phyloP scores from a whole-genome alignment of 78 protist species.

The Isochrysis galbana region DNA sequence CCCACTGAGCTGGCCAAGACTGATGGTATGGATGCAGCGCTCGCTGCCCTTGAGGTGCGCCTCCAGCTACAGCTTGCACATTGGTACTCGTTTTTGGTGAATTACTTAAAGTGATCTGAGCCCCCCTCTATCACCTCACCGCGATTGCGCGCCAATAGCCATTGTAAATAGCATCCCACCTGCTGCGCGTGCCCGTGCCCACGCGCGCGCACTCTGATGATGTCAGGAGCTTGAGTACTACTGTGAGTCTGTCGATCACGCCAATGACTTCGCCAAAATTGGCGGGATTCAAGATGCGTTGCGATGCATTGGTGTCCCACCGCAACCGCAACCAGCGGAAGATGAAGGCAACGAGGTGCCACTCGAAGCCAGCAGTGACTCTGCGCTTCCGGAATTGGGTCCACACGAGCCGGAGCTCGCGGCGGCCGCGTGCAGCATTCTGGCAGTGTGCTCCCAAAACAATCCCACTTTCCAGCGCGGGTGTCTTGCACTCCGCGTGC shows the following conservation, averaged over 20 bases:
- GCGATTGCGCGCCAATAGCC: background rate
- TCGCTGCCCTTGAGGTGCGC: background rate
- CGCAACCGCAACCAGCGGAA: background rate
- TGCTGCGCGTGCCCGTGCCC: background rate
- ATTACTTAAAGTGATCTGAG: too few species aligned
- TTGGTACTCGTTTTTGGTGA: background rate
- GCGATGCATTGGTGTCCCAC: background rate
- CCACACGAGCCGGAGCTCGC: background rate
- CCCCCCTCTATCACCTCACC: background rate
- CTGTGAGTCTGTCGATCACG: background rate
- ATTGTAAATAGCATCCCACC: background rate
- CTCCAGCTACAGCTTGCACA: background rate
- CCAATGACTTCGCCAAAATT: background rate
- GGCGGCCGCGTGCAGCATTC: background rate
- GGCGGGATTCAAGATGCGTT: background rate
- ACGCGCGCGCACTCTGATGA: too few species aligned
- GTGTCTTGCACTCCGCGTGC: background rate
- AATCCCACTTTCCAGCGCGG: background rate
- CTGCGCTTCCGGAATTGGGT: background rate
- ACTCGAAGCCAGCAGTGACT: background rate
- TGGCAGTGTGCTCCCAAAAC: background rate
- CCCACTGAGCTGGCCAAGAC: too few species aligned
- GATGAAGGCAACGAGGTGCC: background rate
- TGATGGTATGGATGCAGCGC: background rate
- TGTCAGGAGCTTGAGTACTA: constrained; percentile 18